Evolutionary conservation across 1,284 basidiomycete genomes (phyloP).

Genomic region (Afroboletus lepidellus): DNA sequence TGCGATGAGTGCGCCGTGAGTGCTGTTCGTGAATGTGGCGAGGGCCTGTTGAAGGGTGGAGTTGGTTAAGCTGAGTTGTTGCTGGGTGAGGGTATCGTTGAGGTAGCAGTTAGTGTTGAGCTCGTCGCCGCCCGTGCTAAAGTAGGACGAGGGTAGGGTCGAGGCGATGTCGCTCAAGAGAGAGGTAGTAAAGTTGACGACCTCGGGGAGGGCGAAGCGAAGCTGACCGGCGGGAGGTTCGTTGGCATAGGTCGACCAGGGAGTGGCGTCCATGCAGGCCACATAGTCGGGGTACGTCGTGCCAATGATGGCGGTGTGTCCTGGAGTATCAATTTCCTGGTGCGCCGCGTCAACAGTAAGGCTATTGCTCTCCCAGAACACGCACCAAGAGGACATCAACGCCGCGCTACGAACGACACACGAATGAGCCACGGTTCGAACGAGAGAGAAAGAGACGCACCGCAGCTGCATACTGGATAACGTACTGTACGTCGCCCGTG

Average conservation of each 20-base stretch:
- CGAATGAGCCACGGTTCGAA: background rate
- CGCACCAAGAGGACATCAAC: constrained; percentile 33
- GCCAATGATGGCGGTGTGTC: constrained; percentile 66
- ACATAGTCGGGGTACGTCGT: constrained; percentile 62
- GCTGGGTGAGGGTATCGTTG: constrained; percentile 47
- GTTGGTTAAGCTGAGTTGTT: constrained; percentile 41
- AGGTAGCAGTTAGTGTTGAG: constrained; percentile 59
- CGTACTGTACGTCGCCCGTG: constrained; percentile 50
- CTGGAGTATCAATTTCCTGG: constrained; percentile 66
- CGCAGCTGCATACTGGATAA: constrained; percentile 63
- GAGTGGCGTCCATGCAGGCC: constrained; percentile 55
- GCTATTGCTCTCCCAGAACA: background rate
- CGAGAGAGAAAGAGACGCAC: constrained; percentile 35
- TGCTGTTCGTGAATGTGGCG: constrained; percentile 47
- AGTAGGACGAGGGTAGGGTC: constrained; percentile 47
- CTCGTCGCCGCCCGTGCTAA: constrained; percentile 75
- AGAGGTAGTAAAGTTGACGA: constrained; percentile 45
- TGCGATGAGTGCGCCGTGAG: constrained; percentile 47
- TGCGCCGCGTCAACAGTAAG: constrained; percentile 31
- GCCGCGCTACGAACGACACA: constrained; percentile 21
- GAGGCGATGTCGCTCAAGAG: constrained; percentile 45
- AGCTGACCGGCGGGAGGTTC: constrained; percentile 72
- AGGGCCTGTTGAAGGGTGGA: constrained; percentile 53
- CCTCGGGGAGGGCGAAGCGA: constrained; percentile 49
- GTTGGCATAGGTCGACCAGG: constrained; percentile 59